phyloP scores from a whole-genome alignment of 73 alveolate species.

The Durusdinium trenchii region DNA sequence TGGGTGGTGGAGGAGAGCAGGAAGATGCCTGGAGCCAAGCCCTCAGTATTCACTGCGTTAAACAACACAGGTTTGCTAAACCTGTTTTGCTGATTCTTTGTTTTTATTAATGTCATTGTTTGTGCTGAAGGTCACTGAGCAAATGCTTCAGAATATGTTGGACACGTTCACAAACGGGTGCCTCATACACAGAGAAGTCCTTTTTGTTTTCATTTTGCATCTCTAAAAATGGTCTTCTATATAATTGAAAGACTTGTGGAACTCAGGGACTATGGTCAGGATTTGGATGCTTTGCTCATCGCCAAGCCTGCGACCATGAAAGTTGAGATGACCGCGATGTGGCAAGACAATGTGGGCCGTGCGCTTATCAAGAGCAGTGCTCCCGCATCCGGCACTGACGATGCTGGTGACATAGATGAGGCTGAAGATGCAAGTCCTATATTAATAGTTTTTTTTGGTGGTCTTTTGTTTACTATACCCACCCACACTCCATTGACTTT shows the following conservation, averaged over 20 bases:
- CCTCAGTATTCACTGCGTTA: too few relatives aligned
- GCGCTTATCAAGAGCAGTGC: not conserved
- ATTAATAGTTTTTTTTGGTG: not conserved
- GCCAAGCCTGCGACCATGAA: not conserved
- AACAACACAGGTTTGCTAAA: too few relatives aligned
- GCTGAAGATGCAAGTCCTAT: not conserved
- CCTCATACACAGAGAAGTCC: too few relatives aligned
- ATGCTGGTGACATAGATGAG: not conserved
- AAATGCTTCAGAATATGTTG: too few relatives aligned
- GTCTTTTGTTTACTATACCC: not conserved
- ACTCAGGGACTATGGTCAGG: constrained; percentile 15
- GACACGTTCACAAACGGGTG: too few relatives aligned
- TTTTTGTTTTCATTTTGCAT: not conserved
- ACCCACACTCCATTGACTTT: too few relatives aligned
- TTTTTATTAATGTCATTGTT: too few relatives aligned
- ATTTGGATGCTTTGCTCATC: not conserved
- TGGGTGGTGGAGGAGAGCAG: too few relatives aligned
- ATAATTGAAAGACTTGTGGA: not conserved
- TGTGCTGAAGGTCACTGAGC: too few relatives aligned
- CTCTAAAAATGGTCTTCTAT: not conserved
- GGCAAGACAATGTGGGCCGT: not conserved
- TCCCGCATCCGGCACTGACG: not conserved
- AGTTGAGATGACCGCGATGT: not conserved
- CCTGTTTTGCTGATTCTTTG: too few relatives aligned
- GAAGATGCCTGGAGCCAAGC: too few relatives aligned